Evolutionary conservation across 345 rosid genomes (phyloP).

Genomic region (Aquilaria malaccensis): DNA sequence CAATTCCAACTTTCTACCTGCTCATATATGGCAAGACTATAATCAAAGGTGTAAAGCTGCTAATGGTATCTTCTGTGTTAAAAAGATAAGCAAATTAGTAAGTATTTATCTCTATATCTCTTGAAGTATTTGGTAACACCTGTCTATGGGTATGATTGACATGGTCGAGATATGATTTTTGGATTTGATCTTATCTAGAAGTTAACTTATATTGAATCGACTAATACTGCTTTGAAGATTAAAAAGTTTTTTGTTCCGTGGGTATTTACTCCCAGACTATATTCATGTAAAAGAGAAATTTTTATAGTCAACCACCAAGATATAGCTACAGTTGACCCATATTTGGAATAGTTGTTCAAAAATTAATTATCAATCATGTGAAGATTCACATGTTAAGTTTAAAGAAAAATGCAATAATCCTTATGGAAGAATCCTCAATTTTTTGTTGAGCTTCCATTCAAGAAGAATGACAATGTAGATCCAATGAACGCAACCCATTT

Average conservation of each 20-base stretch:
- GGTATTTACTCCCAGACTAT: not conserved
- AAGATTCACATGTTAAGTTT: not conserved
- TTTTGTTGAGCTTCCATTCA: not conserved
- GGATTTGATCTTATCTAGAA: not conserved
- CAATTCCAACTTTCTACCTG: no score
- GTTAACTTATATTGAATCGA: not conserved
- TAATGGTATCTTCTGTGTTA: no score
- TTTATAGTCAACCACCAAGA: no score
- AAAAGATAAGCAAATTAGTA: no score
- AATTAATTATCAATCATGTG: not conserved
- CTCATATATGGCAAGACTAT: no score
- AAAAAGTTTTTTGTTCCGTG: not conserved
- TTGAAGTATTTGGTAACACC: no score
- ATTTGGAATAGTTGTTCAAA: not conserved
- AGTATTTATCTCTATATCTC: no score
- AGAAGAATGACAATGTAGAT: not conserved
- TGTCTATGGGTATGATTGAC: no score
- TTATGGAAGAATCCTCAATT: not conserved
- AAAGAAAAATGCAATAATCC: not conserved
- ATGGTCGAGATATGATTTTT: no score
- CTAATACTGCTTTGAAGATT: not conserved
- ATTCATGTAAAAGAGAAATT: no score
- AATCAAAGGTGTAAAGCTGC: no score
- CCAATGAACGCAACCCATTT: not conserved
- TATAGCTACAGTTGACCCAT: not conserved